phyloP scores from a whole-genome alignment of 208 protist species.

The Acanthamoeba rhysodes region DNA sequence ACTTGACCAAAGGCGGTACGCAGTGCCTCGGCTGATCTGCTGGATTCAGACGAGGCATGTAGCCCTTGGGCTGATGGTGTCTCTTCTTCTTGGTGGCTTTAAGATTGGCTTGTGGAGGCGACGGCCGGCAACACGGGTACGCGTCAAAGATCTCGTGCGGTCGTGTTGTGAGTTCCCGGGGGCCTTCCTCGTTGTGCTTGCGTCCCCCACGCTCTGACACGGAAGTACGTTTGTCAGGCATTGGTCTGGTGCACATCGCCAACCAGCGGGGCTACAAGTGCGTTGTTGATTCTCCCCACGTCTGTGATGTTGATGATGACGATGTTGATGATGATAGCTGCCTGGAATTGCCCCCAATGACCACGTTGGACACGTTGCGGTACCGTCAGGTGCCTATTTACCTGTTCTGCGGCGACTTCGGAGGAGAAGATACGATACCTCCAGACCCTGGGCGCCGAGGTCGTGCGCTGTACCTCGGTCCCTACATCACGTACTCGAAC shows the following conservation, averaged over 20 bases:
- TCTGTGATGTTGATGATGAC: not conserved
- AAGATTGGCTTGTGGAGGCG: conserved; percentile 86
- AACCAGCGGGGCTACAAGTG: conserved; percentile 81
- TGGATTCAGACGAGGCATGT: not conserved
- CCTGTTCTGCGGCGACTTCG: conserved; percentile 58
- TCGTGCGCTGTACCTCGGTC: conserved; percentile 68
- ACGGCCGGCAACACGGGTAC: conserved; percentile 88
- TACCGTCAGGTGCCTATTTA: conserved; percentile 80
- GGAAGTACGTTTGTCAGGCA: conserved; percentile 1
- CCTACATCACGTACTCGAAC: conserved; percentile 42
- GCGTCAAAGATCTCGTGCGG: not conserved
- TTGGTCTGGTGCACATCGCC: conserved; percentile 85
- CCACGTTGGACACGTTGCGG: not conserved
- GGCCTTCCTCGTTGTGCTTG: not conserved
- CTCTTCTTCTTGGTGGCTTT: not conserved
- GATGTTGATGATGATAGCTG: too few relatives aligned
- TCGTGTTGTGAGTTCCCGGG: not conserved
- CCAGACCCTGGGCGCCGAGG: conserved; percentile 82
- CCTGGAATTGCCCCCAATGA: too few relatives aligned
- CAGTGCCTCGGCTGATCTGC: not conserved
- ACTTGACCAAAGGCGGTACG: conserved; percentile 62
- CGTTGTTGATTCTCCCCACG: conserved; percentile 54
- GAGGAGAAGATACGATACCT: conserved; percentile 86
- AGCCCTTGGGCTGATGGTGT: not conserved
- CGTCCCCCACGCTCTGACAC: not conserved